Conservation (phyloP, 2,329 filamentous ascomycete species). For the Stemphylium beticola region DNA sequence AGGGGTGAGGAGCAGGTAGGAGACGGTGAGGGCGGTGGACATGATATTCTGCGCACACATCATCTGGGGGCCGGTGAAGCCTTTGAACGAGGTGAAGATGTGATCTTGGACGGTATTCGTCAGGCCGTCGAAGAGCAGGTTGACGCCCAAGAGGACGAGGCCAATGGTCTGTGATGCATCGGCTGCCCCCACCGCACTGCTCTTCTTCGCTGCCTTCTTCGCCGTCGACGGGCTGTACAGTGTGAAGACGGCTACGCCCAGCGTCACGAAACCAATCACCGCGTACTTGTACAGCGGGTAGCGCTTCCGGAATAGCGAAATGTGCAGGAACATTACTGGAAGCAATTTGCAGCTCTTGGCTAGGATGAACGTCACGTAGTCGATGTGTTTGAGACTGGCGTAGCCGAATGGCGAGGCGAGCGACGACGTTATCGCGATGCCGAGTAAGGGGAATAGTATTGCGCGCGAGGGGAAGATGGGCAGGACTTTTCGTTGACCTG, state of each 20-base stretch:
- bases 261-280: slow-evolving; percentile 88
- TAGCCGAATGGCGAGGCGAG: slow-evolving; percentile 97
- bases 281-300: slow-evolving; percentile 97
- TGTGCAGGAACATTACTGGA: slow-evolving; percentile 97
- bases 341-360: slow-evolving; percentile 98
- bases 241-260: slow-evolving; percentile 93
- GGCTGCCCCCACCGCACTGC: slow-evolving; percentile 63
- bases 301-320: slow-evolving; percentile 84
- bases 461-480: slow-evolving; percentile 77
- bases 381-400: slow-evolving; percentile 87
- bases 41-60: slow-evolving; percentile 98
- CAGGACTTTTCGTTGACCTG: slow-evolving; percentile 40
- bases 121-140: slow-evolving; percentile 92
- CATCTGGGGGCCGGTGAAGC: slow-evolving; percentile 94
- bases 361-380: slow-evolving; percentile 97
- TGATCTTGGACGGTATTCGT: slow-evolving; percentile 97
- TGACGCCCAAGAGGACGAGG: slow-evolving; percentile 81
- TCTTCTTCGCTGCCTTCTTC: slow-evolving; percentile 47
- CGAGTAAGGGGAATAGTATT: slow-evolving; percentile 78
- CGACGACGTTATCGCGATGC: slow-evolving; percentile 86
- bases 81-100: slow-evolving; percentile 78
- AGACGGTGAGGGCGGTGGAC: slow-evolving; percentile 75
- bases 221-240: slow-evolving; percentile 69
- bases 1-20: slow-evolving; percentile 79
- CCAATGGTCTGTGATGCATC: slow-evolving; percentile 73